A percentile compares a stretch with the other conserved stretches of the same genome.
Evolutionary conservation across 495 filamentous ascomycete species (phyloP).

Genomic region (Penicillium paxilli): DNA sequence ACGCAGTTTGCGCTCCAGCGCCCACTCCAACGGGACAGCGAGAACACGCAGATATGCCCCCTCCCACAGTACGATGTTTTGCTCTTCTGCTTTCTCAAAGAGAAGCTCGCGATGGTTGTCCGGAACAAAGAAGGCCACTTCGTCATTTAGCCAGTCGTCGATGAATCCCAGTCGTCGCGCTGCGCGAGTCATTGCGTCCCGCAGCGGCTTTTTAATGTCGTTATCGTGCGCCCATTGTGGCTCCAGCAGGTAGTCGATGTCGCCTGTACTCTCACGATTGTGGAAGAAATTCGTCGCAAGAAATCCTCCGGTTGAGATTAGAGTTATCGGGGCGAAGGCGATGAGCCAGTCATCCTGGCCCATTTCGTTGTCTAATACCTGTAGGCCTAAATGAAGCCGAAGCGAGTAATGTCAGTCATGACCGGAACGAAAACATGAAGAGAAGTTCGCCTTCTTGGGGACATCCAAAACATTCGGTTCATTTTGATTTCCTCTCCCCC

Average conservation of each 20-base stretch:
- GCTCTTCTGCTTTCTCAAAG: constrained; percentile 24
- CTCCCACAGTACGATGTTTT: constrained; percentile 28
- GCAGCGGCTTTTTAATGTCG: constrained; percentile 23
- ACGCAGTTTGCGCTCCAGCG: constrained; percentile 33
- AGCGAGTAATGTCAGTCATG: too few relatives aligned
- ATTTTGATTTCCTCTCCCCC: neutral
- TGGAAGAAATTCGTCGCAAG: constrained; percentile 26
- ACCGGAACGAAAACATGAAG: too few relatives aligned
- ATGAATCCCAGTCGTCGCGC: constrained; percentile 16
- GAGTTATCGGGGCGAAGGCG: constrained; percentile 34
- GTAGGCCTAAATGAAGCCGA: too few relatives aligned
- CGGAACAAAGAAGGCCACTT: constrained; percentile 30
- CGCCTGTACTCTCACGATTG: constrained; percentile 30
- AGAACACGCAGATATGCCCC: constrained; percentile 22
- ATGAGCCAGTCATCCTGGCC: constrained; percentile 23
- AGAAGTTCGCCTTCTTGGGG: too few relatives aligned
- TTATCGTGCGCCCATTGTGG: constrained; percentile 27
- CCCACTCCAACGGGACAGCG: constrained; percentile 35
- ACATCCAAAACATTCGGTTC: too few relatives aligned
- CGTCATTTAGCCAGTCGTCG: constrained; percentile 31
- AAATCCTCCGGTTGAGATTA: constrained; percentile 31
- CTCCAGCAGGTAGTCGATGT: constrained; percentile 33
- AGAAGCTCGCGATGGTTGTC: constrained; percentile 14
- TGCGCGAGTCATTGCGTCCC: constrained; percentile 14
- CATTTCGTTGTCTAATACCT: constrained; percentile 27